Conservation (phyloP, 345 rosid genomes). For the Laguncularia racemosa region DNA sequence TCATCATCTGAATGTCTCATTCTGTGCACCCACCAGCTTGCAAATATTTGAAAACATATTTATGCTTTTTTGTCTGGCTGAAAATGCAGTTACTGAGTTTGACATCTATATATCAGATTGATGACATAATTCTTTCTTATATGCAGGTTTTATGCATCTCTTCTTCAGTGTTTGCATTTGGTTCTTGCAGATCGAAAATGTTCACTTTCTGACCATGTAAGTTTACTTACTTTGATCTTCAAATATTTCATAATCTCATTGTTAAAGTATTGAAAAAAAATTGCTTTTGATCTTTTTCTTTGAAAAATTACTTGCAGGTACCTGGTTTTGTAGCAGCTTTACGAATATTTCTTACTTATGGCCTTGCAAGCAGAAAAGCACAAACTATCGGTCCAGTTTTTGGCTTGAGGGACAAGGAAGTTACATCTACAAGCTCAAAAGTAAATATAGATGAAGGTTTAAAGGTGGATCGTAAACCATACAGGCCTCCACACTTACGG, state of each 20-base stretch:
- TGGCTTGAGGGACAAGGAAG: slow-evolving; percentile 36
- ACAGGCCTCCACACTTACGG: slow-evolving; percentile 93
- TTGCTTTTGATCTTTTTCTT: not conserved
- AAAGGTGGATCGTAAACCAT: slow-evolving; percentile 37
- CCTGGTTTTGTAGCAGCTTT: slow-evolving; percentile 73
- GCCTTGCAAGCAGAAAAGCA: slow-evolving; percentile 40
- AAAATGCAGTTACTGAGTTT: not conserved
- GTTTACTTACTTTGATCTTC: slow-evolving; percentile 20
- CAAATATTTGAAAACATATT: not conserved
- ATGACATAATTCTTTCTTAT: not conserved
- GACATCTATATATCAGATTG: not conserved
- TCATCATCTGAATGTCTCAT: slow-evolving; percentile 1
- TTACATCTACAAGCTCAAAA: slow-evolving; percentile 21
- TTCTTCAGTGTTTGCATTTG: slow-evolving; percentile 72
- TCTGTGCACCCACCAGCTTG: not conserved
- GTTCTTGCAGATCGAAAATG: slow-evolving; percentile 60
- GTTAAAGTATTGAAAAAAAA: too few species aligned
- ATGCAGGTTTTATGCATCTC: slow-evolving; percentile 70
- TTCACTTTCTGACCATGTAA: slow-evolving; percentile 72
- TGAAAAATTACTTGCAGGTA: slow-evolving; percentile 38
- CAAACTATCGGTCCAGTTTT: slow-evolving; percentile 17
- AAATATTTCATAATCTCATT: not conserved
- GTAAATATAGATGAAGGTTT: slow-evolving; percentile 28
- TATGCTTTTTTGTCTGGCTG: not conserved
- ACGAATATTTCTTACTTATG: slow-evolving; percentile 65